phyloP scores from a whole-genome alignment of 1,284 basidiomycete genomes.

The Mycosarcoma mackinlayi region DNA sequence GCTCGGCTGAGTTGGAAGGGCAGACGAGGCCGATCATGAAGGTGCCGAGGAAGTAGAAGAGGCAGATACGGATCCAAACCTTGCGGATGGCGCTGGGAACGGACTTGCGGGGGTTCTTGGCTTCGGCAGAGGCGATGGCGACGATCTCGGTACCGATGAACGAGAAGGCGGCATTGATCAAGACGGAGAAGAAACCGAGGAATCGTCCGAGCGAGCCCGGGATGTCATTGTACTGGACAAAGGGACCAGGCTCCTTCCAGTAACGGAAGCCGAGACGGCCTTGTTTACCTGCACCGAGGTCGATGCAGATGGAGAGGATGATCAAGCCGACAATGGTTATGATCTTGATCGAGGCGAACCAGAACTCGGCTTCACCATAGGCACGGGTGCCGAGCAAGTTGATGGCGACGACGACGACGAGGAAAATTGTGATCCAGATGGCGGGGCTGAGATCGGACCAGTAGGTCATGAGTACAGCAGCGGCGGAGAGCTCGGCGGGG shows the following conservation, averaged over 20 bases:
- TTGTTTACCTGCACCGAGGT: constrained; percentile 29
- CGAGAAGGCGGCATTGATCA: constrained; percentile 78
- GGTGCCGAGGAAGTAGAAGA: constrained; percentile 70
- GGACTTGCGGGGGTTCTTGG: constrained; percentile 69
- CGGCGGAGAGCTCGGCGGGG: constrained; percentile 81
- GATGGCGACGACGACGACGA: constrained; percentile 78
- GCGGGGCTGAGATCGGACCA: constrained; percentile 76
- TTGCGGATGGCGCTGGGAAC: constrained; percentile 57
- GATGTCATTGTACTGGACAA: constrained; percentile 62
- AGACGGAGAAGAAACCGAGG: constrained; percentile 66
- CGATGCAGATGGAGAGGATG: constrained; percentile 52
- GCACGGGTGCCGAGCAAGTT: constrained; percentile 75
- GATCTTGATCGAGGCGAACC: constrained; percentile 66
- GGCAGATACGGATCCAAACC: constrained; percentile 61
- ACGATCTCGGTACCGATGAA: constrained; percentile 85
- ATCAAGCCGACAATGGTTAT: constrained; percentile 60
- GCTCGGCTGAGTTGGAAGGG: constrained; percentile 52
- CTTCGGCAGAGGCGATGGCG: constrained; percentile 81
- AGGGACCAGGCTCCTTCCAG: constrained; percentile 69
- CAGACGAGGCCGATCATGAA: constrained; percentile 60
- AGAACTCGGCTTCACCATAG: constrained; percentile 69
- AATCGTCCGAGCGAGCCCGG: constrained; percentile 71
- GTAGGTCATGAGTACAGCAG: constrained; percentile 79
- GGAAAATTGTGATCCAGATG: constrained; percentile 79
- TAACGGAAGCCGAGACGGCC: constrained; percentile 46